phyloP scores from a whole-genome alignment of 2,329 filamentous ascomycete genomes.

The Exophiala spinifera region DNA sequence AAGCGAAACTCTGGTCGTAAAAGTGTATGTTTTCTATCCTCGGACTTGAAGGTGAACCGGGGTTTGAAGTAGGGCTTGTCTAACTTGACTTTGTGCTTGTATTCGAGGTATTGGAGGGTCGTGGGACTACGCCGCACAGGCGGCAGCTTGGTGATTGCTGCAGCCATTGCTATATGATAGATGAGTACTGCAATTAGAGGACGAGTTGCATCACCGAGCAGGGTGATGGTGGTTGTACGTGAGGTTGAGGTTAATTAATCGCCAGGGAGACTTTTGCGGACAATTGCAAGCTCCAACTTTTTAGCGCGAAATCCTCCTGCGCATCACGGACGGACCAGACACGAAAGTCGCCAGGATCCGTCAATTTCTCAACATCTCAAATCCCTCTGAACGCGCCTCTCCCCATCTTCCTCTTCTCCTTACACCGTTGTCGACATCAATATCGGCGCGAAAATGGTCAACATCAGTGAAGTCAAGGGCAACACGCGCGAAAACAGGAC shows the following conservation, averaged over 20 bases:
- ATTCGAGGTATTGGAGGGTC: constrained; percentile 25
- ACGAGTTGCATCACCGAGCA: no score
- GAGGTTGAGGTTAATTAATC: background rate
- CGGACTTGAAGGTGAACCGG: constrained; percentile 23
- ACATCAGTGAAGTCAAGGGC: constrained; percentile 92
- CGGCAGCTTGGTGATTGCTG: constrained; percentile 20
- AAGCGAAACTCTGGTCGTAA: constrained; percentile 11
- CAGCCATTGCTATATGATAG: background rate
- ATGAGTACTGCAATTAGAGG: no score
- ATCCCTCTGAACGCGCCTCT: background rate
- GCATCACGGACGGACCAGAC: background rate
- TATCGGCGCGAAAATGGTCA: constrained; percentile 60
- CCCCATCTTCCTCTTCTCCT: constrained; percentile 12
- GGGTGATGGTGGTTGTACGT: no score
- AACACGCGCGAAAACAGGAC: constrained; percentile 94
- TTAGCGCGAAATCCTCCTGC: constrained; percentile 8
- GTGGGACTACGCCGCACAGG: constrained; percentile 25
- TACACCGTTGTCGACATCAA: background rate
- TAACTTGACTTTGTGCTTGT: constrained; percentile 10
- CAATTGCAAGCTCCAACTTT: constrained; percentile 9
- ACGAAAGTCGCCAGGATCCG: background rate
- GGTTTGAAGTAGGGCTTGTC: constrained; percentile 21
- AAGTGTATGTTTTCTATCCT: constrained; percentile 25
- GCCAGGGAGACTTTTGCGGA: background rate
- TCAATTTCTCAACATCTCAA: background rate